Conservation (phyloP, 2,329 filamentous ascomycete species). For the Trichophyton mentagrophytes region DNA sequence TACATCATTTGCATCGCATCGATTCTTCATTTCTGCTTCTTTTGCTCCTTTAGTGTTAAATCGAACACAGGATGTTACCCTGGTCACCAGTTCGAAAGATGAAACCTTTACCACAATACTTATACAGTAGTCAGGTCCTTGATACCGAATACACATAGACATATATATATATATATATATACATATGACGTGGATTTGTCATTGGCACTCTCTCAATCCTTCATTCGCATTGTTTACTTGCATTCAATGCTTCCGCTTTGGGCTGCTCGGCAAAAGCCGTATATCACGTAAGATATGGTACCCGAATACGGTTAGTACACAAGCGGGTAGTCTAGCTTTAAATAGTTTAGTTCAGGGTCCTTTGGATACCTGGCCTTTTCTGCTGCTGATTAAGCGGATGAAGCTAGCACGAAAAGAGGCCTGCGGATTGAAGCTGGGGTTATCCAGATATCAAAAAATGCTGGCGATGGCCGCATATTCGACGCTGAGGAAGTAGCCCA, state of each 20-base stretch:
- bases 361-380: slow-evolving; percentile 10
- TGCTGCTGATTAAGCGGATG: slow-evolving; percentile 8
- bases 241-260: too few relatives aligned
- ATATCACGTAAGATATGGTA: background rate
- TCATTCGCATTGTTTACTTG: too few relatives aligned
- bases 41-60: background rate
- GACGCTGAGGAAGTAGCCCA: background rate
- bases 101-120: background rate
- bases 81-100: background rate
- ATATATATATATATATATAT: background rate
- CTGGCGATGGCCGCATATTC: background rate
- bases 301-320: background rate
- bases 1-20: background rate
- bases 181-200: too few relatives aligned
- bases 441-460: background rate
- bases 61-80: background rate
- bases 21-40: background rate
- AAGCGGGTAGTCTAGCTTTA: background rate
- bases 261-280: too few relatives aligned
- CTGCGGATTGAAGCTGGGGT: background rate
- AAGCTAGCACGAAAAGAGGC: background rate
- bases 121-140: background rate
- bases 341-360: background rate
- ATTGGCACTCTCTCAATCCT: too few relatives aligned
- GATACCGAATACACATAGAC: background rate